A percentile compares a stretch with the other conserved stretches of the same genome.
phyloP scores from a whole-genome alignment of 2,329 filamentous ascomycete species.

The Purpureocillium takamizusanense region DNA sequence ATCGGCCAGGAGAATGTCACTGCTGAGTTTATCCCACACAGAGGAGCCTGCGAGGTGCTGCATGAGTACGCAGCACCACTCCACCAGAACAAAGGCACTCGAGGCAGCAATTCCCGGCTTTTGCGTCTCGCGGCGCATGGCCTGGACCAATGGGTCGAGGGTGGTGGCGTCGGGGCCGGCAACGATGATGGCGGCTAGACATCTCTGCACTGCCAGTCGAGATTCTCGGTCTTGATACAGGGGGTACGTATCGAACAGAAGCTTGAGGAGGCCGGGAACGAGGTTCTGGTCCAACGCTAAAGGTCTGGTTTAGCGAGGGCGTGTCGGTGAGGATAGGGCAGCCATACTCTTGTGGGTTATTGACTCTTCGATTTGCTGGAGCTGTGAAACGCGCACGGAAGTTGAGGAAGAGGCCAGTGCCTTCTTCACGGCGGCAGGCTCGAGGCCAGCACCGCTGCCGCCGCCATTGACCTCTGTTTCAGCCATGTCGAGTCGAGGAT shows the following conservation, averaged over 20 bases:
- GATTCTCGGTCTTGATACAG: slow-evolving; percentile 82
- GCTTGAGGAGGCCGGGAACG: slow-evolving; percentile 49
- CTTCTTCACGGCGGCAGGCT: slow-evolving; percentile 38
- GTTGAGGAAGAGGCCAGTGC: slow-evolving; percentile 56
- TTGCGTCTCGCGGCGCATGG: slow-evolving; percentile 61
- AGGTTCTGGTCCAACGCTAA: slow-evolving; percentile 39
- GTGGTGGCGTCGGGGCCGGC: slow-evolving; percentile 43
- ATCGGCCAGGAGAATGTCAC: slow-evolving; percentile 58
- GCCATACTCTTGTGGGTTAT: slow-evolving; percentile 44
- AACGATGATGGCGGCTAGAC: slow-evolving; percentile 60
- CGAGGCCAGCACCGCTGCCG: slow-evolving; percentile 37
- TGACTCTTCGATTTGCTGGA: slow-evolving; percentile 48
- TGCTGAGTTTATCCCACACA: slow-evolving; percentile 55
- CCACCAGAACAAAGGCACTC: slow-evolving; percentile 79
- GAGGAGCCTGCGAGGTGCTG: slow-evolving; percentile 56
- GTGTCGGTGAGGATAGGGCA: slow-evolving; percentile 2
- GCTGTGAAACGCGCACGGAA: slow-evolving; percentile 39
- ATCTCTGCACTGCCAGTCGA: slow-evolving; percentile 72
- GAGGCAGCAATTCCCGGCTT: slow-evolving; percentile 70
- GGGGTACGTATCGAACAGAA: slow-evolving; percentile 81
- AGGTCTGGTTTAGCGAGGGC: slow-evolving; percentile 9
- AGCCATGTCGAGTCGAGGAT: slow-evolving; percentile 23
- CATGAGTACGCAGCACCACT: slow-evolving; percentile 80
- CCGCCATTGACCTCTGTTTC: slow-evolving; percentile 21
- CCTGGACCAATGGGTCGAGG: slow-evolving; percentile 55